Evolutionary conservation across 2,329 filamentous ascomycete species (phyloP), one percentile per base, ranked within the genome.

Genomic region (Penicillium sclerotigenum): DNA sequence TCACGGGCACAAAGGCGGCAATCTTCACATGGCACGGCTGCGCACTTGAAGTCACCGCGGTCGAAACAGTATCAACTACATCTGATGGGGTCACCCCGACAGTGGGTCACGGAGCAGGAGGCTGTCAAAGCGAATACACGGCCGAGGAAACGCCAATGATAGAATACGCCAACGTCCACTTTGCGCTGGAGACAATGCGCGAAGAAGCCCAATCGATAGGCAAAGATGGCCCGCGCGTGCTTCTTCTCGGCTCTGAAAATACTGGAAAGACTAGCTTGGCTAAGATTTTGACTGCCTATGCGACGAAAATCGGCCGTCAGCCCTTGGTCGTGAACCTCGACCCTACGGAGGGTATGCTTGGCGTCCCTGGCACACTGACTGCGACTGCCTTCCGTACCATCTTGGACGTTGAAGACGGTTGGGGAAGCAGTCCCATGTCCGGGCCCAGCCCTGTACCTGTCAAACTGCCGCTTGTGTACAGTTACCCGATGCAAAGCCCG

Each of bases 21-120:
- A 88, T 99, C 68, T 90, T 90, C 73, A 96, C 92, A 48, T 96
- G 91, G 88, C 86, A 93, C 68, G 93, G 94, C 66, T 97, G 91
- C 75, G 86, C 86, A 51, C 78, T 99, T 58, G 90, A 97, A 73
- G 81, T 97, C 57, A 84, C 81, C 41, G 87, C 87, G 2, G 76
- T 78, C 11, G 81, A 81, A 48, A 78, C 83, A 43, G 73, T 77
- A 53, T 80, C 62, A 4, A 58, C 61, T 0, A 60, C 61, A 2
- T 54, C 68, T 0, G 72, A 73, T 51, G 69, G 69, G 14, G 61
- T 71, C 20, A 64, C 66, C 1, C 56, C 71, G 1, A 62, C 63
- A 2, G 61, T 63, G 0, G 74, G 73, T 2, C 64, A 68, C 13
- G 74, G 73, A 4, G 71, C 83, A 26, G 87, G 87, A 41, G 84